phyloP scores from a whole-genome alignment of 805 yeast species.

The Babjeviella inositovora region DNA sequence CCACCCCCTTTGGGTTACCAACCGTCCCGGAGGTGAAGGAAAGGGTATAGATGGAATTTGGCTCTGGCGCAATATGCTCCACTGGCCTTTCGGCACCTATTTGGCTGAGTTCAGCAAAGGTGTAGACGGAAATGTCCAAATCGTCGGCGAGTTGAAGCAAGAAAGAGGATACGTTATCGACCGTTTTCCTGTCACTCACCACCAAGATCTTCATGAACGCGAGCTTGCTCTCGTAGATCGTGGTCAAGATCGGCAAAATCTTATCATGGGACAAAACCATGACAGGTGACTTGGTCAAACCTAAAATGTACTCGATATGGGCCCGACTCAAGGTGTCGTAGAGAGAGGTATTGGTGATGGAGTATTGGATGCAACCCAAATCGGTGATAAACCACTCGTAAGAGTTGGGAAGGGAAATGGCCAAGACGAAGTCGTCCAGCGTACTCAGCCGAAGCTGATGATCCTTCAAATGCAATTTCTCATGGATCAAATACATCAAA shows the following conservation, averaged over 20 bases:
- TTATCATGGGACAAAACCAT: too few species aligned
- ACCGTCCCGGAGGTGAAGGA: constrained; percentile 77
- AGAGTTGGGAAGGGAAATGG: constrained; percentile 40
- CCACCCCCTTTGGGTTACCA: constrained; percentile 78
- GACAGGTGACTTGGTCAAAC: constrained; percentile 46
- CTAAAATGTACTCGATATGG: constrained; percentile 47
- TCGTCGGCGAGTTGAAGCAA: constrained; percentile 10
- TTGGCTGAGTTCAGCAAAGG: constrained; percentile 14
- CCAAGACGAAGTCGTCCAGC: constrained; percentile 25
- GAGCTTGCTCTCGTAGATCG: too few species aligned
- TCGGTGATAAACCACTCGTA: constrained; percentile 60
- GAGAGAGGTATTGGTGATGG: constrained; percentile 33
- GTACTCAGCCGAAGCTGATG: constrained; percentile 2
- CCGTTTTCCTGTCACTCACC: too few species aligned
- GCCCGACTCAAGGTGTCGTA: constrained; percentile 43
- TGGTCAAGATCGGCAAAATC: too few species aligned
- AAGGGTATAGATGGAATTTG: constrained; percentile 39
- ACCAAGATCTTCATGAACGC: too few species aligned
- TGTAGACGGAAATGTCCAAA: constrained; percentile 10
- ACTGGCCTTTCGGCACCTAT: constrained; percentile 14
- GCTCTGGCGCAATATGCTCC: constrained; percentile 31
- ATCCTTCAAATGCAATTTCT: too few species aligned
- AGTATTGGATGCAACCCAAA: constrained; percentile 46
- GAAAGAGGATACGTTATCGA: constrained; percentile 4
- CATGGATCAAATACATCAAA: constrained; percentile 21